Conservation (phyloP, 192 early-diverging fungal species). For the Coemansia pectinata region DNA sequence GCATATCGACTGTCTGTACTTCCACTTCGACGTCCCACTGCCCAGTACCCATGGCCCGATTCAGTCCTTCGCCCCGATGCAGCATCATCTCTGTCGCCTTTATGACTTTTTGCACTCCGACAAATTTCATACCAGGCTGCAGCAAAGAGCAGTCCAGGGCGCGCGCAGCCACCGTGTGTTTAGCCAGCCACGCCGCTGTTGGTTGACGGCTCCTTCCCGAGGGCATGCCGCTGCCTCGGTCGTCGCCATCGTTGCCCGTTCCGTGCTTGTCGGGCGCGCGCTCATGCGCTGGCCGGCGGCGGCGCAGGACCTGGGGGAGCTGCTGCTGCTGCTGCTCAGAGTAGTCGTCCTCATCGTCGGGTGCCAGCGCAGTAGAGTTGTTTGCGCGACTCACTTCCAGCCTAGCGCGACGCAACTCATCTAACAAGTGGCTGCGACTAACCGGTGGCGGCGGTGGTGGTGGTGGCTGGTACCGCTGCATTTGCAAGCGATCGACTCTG, state of each 20-base stretch:
- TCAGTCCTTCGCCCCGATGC: not conserved
- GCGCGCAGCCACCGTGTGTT: constrained; percentile 30
- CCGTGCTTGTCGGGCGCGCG: constrained; percentile 1
- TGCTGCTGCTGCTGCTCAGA: constrained; percentile 1
- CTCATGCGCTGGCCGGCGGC: not conserved
- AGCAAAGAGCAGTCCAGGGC: constrained; percentile 45
- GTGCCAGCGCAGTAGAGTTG: not conserved
- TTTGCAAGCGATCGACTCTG: not conserved
- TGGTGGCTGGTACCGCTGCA: not conserved
- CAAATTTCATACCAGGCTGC: constrained; percentile 34
- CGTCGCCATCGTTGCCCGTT: constrained; percentile 5
- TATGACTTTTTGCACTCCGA: constrained; percentile 29
- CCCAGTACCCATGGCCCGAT: not conserved
- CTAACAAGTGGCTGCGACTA: not conserved
- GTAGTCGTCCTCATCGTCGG: constrained; percentile 19
- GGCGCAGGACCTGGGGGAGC: not conserved
- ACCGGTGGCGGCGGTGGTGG: not conserved
- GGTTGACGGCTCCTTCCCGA: not conserved
- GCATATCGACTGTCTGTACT: constrained; percentile 47
- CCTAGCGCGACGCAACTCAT: constrained; percentile 36
- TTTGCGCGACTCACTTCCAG: constrained; percentile 29
- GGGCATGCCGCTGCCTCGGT: not conserved
- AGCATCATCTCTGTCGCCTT: not conserved
- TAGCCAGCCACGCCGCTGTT: constrained; percentile 21
- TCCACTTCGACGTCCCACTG: constrained; percentile 46